A percentile compares a stretch with the other conserved stretches of the same genome.
These are phyloP conservation scores for Penicillium manginii DNA, from an alignment of 495 filamentous ascomycete species.

Conservation along the genomic window DNA sequence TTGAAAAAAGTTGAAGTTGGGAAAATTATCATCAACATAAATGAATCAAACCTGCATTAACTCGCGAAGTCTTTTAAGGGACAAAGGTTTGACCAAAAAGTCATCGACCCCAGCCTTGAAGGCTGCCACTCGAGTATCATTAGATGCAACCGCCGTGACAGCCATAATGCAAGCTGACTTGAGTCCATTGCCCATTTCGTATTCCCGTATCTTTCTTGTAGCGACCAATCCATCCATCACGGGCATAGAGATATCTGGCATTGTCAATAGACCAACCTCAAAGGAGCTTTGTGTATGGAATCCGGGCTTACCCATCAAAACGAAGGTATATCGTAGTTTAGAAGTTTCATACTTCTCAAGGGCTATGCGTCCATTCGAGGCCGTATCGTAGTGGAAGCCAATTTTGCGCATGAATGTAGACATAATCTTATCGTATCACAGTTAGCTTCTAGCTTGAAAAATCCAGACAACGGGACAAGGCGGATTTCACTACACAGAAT, in stretches of 20 bases:
- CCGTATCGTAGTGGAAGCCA: constrained; percentile 52
- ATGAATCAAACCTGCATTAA: not conserved
- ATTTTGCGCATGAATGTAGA: constrained; percentile 59
- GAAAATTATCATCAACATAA: too few species aligned
- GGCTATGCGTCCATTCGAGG: constrained; percentile 61
- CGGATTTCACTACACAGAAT: not conserved
- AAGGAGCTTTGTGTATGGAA: not conserved
- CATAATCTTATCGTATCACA: constrained; percentile 35
- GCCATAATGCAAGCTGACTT: constrained; percentile 46
- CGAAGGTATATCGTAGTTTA: constrained; percentile 45
- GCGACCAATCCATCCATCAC: constrained; percentile 65
- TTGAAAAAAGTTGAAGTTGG: too few species aligned
- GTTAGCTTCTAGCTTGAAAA: not conserved
- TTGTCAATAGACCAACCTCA: not conserved
- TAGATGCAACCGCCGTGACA: constrained; percentile 50
- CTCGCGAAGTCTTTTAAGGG: constrained; percentile 37
- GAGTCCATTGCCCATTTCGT: constrained; percentile 41
- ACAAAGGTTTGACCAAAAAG: constrained; percentile 55
- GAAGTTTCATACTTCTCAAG: constrained; percentile 52
- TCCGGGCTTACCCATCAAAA: constrained; percentile 58
- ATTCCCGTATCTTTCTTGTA: constrained; percentile 57
- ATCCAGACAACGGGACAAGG: not conserved
- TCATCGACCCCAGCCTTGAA: constrained; percentile 48
- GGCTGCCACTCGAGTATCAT: constrained; percentile 43
- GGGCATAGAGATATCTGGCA: constrained; percentile 65